Percentiles rank a stretch among this genome's conserved stretches.
Evolutionary conservation across 495 filamentous ascomycete species (phyloP).

Genomic region (Hypoxylon subgilvum): DNA sequence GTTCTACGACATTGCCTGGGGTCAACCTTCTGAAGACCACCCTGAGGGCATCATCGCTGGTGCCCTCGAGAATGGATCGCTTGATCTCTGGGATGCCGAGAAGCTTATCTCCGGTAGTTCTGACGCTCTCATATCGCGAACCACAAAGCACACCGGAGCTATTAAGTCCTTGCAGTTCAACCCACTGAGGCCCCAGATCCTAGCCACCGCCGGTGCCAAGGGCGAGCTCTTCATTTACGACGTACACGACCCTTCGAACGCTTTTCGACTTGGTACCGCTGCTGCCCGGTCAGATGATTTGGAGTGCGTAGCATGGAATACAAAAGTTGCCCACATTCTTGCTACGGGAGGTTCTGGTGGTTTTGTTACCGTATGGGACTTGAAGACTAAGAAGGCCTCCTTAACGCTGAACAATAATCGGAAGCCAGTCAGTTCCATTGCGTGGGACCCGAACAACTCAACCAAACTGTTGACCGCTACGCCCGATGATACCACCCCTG

Average conservation of each 20-base stretch:
- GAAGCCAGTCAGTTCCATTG: constrained; percentile 92
- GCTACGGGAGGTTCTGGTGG: constrained; percentile 93
- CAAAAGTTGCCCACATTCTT: constrained; percentile 94
- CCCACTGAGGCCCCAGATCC: constrained; percentile 85
- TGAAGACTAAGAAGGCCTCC: constrained; percentile 95
- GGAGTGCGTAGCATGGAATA: constrained; percentile 97
- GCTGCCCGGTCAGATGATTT: constrained; percentile 91
- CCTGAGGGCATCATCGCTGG: constrained; percentile 89
- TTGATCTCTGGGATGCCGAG: constrained; percentile 93
- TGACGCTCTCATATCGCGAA: constrained; percentile 81
- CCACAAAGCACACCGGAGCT: constrained; percentile 89
- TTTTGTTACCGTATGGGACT: constrained; percentile 98
- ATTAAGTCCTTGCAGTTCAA: constrained; percentile 98
- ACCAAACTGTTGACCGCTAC: constrained; percentile 93
- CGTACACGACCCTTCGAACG: constrained; percentile 82
- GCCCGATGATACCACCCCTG: constrained; percentile 85
- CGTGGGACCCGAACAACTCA: constrained; percentile 93
- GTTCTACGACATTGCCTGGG: constrained; percentile 98
- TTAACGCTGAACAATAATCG: constrained; percentile 94
- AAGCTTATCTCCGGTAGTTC: constrained; percentile 74
- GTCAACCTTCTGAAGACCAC: constrained; percentile 74
- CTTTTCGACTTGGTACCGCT: constrained; percentile 85
- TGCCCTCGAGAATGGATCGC: constrained; percentile 92
- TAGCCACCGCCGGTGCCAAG: constrained; percentile 91
- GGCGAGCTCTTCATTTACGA: constrained; percentile 97